These are phyloP conservation scores for Solanum hybrid DNA, from an alignment of 305 asterid species.

Conservation along the genomic window DNA sequence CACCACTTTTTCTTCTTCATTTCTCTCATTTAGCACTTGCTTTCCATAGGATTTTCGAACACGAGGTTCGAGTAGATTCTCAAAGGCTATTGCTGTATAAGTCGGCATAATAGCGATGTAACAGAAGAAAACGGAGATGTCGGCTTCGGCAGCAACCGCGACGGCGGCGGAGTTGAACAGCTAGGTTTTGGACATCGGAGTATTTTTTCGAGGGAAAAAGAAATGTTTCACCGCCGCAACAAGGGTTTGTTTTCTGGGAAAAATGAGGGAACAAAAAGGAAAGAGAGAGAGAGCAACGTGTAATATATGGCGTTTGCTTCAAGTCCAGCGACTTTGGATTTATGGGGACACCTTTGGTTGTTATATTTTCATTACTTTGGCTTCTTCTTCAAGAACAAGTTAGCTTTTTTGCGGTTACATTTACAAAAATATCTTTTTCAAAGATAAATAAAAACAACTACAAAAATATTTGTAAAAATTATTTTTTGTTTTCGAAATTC, in stretches of 20 bases:
- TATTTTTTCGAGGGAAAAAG: too few relatives aligned
- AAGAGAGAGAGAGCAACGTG: neutral
- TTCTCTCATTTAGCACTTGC: too few relatives aligned
- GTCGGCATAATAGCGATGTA: too few relatives aligned
- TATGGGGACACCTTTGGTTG: neutral
- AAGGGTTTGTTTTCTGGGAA: neutral
- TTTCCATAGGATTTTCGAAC: too few relatives aligned
- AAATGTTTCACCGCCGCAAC: neutral
- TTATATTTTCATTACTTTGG: neutral
- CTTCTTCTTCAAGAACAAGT: slow-evolving; percentile 7
- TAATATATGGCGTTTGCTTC: neutral
- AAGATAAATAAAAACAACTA: neutral
- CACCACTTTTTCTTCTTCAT: too few relatives aligned
- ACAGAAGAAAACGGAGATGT: too few relatives aligned
- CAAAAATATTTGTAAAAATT: neutral
- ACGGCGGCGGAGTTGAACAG: too few relatives aligned
- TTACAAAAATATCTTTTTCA: neutral
- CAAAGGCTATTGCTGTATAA: too few relatives aligned
- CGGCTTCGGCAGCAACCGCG: too few relatives aligned
- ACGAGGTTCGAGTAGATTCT: too few relatives aligned
- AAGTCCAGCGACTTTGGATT: neutral
- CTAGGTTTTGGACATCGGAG: too few relatives aligned
- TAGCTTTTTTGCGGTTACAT: neutral
- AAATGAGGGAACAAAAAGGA: neutral
- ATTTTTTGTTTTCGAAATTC: neutral